Conservation (phyloP, 257 asterid species). For the Voacanga thouarsii region DNA sequence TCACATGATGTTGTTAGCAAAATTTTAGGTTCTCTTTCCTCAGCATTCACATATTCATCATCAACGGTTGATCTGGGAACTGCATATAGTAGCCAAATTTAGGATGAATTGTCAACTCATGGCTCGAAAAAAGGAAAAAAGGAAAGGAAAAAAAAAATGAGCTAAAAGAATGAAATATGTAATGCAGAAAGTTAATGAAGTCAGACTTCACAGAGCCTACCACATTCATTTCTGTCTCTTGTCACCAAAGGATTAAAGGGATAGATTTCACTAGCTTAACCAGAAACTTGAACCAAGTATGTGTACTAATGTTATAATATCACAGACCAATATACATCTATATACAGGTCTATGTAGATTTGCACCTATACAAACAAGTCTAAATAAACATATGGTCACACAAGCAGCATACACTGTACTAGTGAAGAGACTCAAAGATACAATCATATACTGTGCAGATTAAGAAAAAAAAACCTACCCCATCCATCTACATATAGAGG, state of each 20-base stretch:
- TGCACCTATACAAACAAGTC: background rate
- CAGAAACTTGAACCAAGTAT: background rate
- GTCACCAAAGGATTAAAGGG: background rate
- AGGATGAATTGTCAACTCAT: background rate
- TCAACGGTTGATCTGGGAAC: constrained; percentile 86
- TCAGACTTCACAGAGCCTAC: background rate
- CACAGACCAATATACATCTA: background rate
- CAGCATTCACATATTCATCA: constrained; percentile 85
- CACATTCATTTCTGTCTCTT: background rate
- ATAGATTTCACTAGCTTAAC: background rate
- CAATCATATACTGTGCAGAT: background rate
- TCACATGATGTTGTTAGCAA: constrained; percentile 83
- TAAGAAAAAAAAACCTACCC: background rate
- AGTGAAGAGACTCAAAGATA: background rate
- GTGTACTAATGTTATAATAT: background rate
- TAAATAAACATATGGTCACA: background rate
- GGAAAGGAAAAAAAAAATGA: too few relatives aligned
- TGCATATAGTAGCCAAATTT: constrained; percentile 21
- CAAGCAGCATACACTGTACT: background rate
- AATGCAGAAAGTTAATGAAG: too few relatives aligned
- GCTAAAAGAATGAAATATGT: background rate
- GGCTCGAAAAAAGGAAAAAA: background rate
- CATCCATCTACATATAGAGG: background rate
- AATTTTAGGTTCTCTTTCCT: constrained; percentile 79
- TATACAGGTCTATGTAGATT: background rate